These are phyloP conservation scores for Microdochium nivale DNA, from an alignment of 2,329 filamentous ascomycete species.

Conservation along the genomic window DNA sequence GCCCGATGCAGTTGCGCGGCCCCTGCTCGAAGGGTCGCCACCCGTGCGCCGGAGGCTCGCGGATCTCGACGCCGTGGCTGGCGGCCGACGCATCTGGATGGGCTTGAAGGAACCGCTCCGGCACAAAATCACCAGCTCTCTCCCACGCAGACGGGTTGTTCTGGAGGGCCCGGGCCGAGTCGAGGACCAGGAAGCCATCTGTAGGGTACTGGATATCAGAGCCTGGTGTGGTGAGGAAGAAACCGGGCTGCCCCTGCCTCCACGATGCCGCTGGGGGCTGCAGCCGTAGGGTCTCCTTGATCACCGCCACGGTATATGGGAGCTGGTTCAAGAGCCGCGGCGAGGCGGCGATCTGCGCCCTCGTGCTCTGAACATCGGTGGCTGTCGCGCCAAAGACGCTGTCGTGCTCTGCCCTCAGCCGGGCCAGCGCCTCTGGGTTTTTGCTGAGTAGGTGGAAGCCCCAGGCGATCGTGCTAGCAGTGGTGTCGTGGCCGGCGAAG, in stretches of 20 bases:
- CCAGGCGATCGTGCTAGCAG: constrained; percentile 16
- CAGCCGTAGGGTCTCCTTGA: constrained; percentile 44
- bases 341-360: constrained; percentile 27
- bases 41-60: constrained; percentile 21
- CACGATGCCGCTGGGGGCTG: constrained; percentile 32
- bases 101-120: neutral
- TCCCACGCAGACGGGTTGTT: neutral
- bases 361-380: constrained; percentile 24
- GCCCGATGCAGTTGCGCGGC: constrained; percentile 46
- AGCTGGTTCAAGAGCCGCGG: constrained; percentile 39
- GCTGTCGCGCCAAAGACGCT: constrained; percentile 32
- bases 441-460: constrained; percentile 12
- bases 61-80: neutral
- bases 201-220: constrained; percentile 32
- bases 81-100: neutral
- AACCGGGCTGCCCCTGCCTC: constrained; percentile 27
- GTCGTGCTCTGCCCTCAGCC: constrained; percentile 19
- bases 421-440: constrained; percentile 12
- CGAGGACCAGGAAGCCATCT: constrained; percentile 19
- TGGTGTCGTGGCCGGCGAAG: constrained; percentile 24
- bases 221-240: constrained; percentile 30
- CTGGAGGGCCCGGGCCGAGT: neutral
- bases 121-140: constrained; percentile 10
- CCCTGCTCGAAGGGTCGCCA: constrained; percentile 47
- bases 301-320: constrained; percentile 39